Evolutionary conservation across 495 filamentous ascomycete species (phyloP).

Genomic region (Penicillium coffeae): DNA sequence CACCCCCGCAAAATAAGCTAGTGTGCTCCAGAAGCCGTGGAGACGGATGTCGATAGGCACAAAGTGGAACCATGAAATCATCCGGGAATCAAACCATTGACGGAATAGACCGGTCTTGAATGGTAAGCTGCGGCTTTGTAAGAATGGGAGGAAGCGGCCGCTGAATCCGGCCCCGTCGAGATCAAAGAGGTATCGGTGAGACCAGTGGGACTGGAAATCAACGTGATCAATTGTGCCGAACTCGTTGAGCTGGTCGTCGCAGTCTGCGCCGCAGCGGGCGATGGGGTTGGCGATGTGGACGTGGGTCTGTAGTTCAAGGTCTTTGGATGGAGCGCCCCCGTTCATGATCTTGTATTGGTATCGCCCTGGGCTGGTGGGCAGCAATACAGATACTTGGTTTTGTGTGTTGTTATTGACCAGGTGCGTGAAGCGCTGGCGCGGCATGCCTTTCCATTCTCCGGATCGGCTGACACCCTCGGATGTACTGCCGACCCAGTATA

Average conservation of each 20-base stretch:
- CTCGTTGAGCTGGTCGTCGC: conserved; percentile 47
- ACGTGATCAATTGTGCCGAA: conserved; percentile 38
- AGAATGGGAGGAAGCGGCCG: conserved; percentile 59
- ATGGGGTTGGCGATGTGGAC: conserved; percentile 48
- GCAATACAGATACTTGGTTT: conserved; percentile 38
- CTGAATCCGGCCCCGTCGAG: conserved; percentile 65
- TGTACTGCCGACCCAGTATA: conserved; percentile 54
- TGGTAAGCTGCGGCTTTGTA: conserved; percentile 58
- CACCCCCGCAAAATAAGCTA: conserved; percentile 59
- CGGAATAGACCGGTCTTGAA: conserved; percentile 64
- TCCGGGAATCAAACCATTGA: conserved; percentile 69
- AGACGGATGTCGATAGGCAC: conserved; percentile 69
- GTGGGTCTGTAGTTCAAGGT: conserved; percentile 33
- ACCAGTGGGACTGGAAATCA: conserved; percentile 59
- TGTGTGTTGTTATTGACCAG: conserved; percentile 50
- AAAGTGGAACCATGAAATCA: conserved; percentile 74
- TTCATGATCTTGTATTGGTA: conserved; percentile 39
- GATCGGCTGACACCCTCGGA: conserved; percentile 53
- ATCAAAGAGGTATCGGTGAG: conserved; percentile 65
- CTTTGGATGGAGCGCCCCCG: conserved; percentile 24
- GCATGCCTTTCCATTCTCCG: conserved; percentile 56
- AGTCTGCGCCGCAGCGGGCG: conserved; percentile 53
- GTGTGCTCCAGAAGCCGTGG: conserved; percentile 59
- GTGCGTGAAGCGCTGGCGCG: conserved; percentile 55
- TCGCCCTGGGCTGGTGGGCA: conserved; percentile 27